A percentile compares a stretch with the other conserved stretches of the same genome.
Evolutionary conservation across 1,284 basidiomycete species (phyloP).

Genomic region (Marasmius oreades): DNA sequence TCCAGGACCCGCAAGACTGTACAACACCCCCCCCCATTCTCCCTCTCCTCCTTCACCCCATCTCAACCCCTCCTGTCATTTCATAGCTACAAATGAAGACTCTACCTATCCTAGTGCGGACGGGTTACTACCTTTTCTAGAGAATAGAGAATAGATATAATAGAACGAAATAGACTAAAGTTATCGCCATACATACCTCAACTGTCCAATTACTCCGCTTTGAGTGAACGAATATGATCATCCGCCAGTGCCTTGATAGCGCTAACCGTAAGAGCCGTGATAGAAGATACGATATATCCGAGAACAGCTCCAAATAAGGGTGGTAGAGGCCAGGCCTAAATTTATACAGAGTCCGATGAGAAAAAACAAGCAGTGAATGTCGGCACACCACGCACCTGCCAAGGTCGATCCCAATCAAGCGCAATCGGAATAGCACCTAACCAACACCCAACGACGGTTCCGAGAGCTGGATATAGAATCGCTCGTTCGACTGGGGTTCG

Average conservation of each 20-base stretch:
- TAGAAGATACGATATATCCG: slow-evolving; percentile 66
- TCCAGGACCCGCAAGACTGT: slow-evolving; percentile 80
- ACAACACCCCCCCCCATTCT: slow-evolving; percentile 71
- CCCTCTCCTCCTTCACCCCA: slow-evolving; percentile 69
- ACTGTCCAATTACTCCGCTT: slow-evolving; percentile 18
- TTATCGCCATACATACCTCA: no score
- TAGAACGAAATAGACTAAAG: neutral
- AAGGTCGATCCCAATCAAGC: slow-evolving; percentile 93
- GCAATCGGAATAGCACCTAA: slow-evolving; percentile 77
- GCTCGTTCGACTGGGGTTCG: slow-evolving; percentile 69
- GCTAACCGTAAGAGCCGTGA: slow-evolving; percentile 51
- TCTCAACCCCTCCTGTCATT: slow-evolving; percentile 76
- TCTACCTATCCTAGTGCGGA: slow-evolving; percentile 81
- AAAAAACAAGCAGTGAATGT: neutral
- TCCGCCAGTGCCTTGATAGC: slow-evolving; percentile 41
- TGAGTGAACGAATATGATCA: slow-evolving; percentile 22
- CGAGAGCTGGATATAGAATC: slow-evolving; percentile 75
- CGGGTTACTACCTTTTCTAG: slow-evolving; percentile 66
- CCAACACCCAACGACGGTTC: slow-evolving; percentile 77
- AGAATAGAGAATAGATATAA: neutral
- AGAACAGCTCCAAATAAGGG: slow-evolving; percentile 64
- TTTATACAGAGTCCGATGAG: slow-evolving; percentile 4
- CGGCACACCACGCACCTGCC: slow-evolving; percentile 67
- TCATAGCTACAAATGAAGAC: slow-evolving; percentile 93
- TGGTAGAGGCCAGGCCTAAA: slow-evolving; percentile 82